Base-by-base conservation (phyloP, 2,329 filamentous ascomycete species). In the Nectriaceae sp. region DNA sequence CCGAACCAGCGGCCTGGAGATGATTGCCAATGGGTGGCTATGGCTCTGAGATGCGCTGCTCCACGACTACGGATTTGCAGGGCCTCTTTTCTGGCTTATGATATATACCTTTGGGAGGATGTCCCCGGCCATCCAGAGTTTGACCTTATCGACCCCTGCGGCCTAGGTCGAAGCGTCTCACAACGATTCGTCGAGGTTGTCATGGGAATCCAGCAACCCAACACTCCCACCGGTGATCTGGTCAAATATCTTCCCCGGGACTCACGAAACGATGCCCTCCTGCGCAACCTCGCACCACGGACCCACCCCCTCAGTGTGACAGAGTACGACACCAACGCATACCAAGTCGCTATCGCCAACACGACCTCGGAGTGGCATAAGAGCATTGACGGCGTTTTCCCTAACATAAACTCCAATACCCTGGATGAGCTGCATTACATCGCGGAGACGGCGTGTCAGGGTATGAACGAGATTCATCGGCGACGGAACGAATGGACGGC, bases 181-280 rank as follows among this genome's bases (percentile, higher is more conserved):
- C 71, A 75, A 57, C 73, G 74, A 41, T 77, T 77, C 49, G 73
- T 76, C 45, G 74, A 77, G 52, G 71, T 76, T 4, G 69, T 68
- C 26, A 67, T 60, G 50, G 74, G 74, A 21, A 57, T 73, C 26
- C 53, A 60, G 39, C 74, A 76, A 49, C 71, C 72, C 15, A 53
- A 60, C 19, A 55, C 60, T 16, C 57, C 65, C 2, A 59, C 61
- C 3, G 68, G 70, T 19, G 59, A 67, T 5, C 55, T 64, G 2
- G 60, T 73, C 5, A 61, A 65, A 24, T 74, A 70, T 49, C 53
- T 69, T 15, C 66, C 68, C 2, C 53, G 48, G 11, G 58, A 67
- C 39, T 33, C 56, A 4, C 49, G 48, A 5, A 43, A 62, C 43
- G 68, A 71, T 36, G 33, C 43, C 20, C 55, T 65, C 16, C 29